A percentile compares a stretch with the other conserved stretches of the same genome.
Evolutionary conservation across 1,284 basidiomycete genomes (phyloP).

Genomic region (Leccinum subspadiceum): DNA sequence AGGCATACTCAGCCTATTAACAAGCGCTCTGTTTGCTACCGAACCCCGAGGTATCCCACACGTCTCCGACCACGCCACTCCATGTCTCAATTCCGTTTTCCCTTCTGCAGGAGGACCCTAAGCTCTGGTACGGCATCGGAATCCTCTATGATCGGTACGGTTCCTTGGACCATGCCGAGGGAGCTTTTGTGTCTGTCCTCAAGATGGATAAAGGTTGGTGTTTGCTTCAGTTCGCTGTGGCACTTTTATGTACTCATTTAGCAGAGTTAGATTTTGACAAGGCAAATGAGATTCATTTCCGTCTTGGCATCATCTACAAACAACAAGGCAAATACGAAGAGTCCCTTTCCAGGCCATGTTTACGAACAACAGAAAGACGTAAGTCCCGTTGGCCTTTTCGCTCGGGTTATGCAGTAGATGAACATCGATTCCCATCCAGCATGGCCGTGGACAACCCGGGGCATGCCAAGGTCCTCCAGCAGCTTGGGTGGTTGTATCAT

Average conservation of each 20-base stretch:
- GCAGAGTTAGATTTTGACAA: conserved; percentile 89
- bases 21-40: conserved; percentile 95
- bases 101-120: conserved; percentile 78
- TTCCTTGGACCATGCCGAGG: conserved; percentile 97
- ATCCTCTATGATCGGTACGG: conserved; percentile 99
- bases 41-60: conserved; percentile 76
- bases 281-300: conserved; percentile 98
- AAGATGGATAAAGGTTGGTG: conserved; percentile 87
- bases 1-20: conserved; percentile 98
- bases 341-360: conserved; percentile 89
- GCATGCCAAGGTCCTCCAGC: conserved; percentile 97
- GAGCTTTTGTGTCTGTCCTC: conserved; percentile 95
- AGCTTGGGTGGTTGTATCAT: conserved; percentile 97
- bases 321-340: conserved; percentile 93
- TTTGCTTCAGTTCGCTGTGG: conserved; percentile 11
- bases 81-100: conserved; percentile 21
- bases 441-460: conserved; percentile 83
- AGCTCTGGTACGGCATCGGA: conserved; percentile 99
- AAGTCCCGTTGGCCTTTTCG: conserved; percentile 30
- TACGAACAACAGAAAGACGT: conserved; percentile 97
- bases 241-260: conserved; percentile 34
- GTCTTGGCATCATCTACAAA: conserved; percentile 99
- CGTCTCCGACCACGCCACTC: conserved; percentile 1
- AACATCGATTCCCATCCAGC: conserved; percentile 46
- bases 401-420: conserved; percentile 1